Conservation (phyloP, 192 early-diverging fungal species). For the Coemansia sp. region DNA sequence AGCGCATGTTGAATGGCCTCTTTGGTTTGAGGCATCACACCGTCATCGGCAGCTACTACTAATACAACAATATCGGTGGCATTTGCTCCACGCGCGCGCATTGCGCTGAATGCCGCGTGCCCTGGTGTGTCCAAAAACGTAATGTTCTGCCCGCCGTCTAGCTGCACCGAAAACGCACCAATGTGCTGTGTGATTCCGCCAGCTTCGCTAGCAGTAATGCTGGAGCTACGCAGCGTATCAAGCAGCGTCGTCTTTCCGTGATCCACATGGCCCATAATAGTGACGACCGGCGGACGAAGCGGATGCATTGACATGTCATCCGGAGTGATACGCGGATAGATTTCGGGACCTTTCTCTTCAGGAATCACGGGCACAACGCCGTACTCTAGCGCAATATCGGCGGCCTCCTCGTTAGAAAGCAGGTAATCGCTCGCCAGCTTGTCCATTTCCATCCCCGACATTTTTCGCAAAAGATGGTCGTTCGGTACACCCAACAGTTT, state of each 20-base stretch:
- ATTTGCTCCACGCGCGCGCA: slow-evolving; percentile 91
- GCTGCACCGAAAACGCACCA: slow-evolving; percentile 82
- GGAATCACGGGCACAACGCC: slow-evolving; percentile 82
- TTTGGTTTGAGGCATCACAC: slow-evolving; percentile 96
- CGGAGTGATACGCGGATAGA: slow-evolving; percentile 58
- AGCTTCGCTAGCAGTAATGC: slow-evolving; percentile 87
- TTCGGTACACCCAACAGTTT: slow-evolving; percentile 73
- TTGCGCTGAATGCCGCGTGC: slow-evolving; percentile 92
- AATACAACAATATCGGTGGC: slow-evolving; percentile 94
- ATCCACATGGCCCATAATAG: slow-evolving; percentile 98
- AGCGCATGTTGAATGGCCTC: slow-evolving; percentile 93
- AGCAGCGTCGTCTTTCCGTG: slow-evolving; percentile 95
- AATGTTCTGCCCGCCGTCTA: slow-evolving; percentile 56
- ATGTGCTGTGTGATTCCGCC: slow-evolving; percentile 99
- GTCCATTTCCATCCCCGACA: slow-evolving; percentile 80
- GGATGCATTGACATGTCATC: slow-evolving; percentile 75
- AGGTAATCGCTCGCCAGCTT: slow-evolving; percentile 76
- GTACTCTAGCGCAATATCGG: slow-evolving; percentile 83
- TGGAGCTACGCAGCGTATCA: slow-evolving; percentile 87
- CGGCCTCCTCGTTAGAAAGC: slow-evolving; percentile 81
- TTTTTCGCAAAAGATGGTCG: slow-evolving; percentile 69
- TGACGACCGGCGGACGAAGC: slow-evolving; percentile 85
- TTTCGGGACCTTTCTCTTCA: slow-evolving; percentile 38
- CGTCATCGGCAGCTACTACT: slow-evolving; percentile 97
- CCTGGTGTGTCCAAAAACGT: slow-evolving; percentile 98